Conservation (phyloP, 202 grass and related monocot genomes). For the Brachypodium distachyon region DNA sequence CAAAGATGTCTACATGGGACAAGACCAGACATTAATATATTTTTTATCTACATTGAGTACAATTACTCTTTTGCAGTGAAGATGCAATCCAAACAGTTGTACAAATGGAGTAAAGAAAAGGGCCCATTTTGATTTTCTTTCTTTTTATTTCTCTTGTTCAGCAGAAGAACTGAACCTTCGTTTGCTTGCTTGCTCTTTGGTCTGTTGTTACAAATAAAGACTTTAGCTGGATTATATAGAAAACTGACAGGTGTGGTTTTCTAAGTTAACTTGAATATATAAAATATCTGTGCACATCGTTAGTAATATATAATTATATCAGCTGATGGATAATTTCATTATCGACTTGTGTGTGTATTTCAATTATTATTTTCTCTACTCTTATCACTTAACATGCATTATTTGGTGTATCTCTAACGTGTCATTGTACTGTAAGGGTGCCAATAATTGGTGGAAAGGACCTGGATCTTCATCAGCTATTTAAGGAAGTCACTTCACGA, state of each 20-base stretch:
- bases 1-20: not conserved
- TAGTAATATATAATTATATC: not conserved
- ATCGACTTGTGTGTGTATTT: not conserved
- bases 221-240: not conserved
- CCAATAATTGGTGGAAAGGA: conserved; percentile 93
- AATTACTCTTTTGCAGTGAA: not conserved
- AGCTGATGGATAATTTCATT: not conserved
- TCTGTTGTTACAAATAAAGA: not conserved
- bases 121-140: no score
- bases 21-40: not conserved
- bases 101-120: not conserved
- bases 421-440: conserved; percentile 43
- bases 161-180: not conserved
- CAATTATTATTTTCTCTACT: not conserved
- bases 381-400: not conserved
- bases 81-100: not conserved
- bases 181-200: not conserved
- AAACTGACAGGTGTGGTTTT: not conserved
- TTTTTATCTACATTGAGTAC: not conserved
- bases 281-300: not conserved
- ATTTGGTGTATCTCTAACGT: conserved; percentile 19
- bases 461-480: conserved; percentile 93
- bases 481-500: conserved; percentile 75
- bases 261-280: not conserved
- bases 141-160: not conserved